A percentile compares a stretch with the other conserved stretches of the same genome.
Evolutionary conservation across 495 filamentous ascomycete genomes (phyloP).

Genomic region (Tetracladium marchalianum): DNA sequence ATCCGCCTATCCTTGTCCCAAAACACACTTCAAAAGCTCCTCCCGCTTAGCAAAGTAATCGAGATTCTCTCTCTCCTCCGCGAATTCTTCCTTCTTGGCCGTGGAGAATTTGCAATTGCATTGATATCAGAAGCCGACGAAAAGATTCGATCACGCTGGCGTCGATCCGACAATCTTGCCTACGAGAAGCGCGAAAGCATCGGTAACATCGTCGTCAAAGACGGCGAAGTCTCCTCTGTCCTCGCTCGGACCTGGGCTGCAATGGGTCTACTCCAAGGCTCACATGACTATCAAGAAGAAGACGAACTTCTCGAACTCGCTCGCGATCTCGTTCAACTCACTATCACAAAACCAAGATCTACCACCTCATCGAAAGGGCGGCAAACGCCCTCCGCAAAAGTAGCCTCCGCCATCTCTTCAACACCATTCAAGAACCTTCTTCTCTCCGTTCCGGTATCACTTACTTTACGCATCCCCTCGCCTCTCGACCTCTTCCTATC

Average conservation of each 20-base stretch:
- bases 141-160: slow-evolving; percentile 51
- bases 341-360: slow-evolving; percentile 36
- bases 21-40: slow-evolving; percentile 66
- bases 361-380: slow-evolving; percentile 20
- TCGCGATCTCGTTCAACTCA: slow-evolving; percentile 62
- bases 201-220: slow-evolving; percentile 60
- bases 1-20: slow-evolving; percentile 76
- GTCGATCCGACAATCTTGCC: slow-evolving; percentile 39
- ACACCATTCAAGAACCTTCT: slow-evolving; percentile 69
- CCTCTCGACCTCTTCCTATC: slow-evolving; percentile 84
- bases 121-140: slow-evolving; percentile 77
- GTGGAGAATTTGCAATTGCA: slow-evolving; percentile 84
- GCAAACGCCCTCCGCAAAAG: slow-evolving; percentile 7
- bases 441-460: slow-evolving; percentile 61
- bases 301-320: slow-evolving; percentile 74
- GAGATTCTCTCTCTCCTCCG: slow-evolving; percentile 69
- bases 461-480: slow-evolving; percentile 65
- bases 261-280: slow-evolving; percentile 59
- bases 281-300: slow-evolving; percentile 60
- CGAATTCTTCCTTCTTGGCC: slow-evolving; percentile 77
- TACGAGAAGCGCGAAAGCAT: slow-evolving; percentile 40
- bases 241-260: slow-evolving; percentile 67
- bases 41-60: slow-evolving; percentile 66
- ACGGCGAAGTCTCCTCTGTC: slow-evolving; percentile 71
- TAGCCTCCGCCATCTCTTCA: slow-evolving; percentile 26